Percentiles rank a stretch among this genome's conserved stretches.
phyloP scores from a whole-genome alignment of 1,284 basidiomycete genomes.

The Schizopora paradoxa region DNA sequence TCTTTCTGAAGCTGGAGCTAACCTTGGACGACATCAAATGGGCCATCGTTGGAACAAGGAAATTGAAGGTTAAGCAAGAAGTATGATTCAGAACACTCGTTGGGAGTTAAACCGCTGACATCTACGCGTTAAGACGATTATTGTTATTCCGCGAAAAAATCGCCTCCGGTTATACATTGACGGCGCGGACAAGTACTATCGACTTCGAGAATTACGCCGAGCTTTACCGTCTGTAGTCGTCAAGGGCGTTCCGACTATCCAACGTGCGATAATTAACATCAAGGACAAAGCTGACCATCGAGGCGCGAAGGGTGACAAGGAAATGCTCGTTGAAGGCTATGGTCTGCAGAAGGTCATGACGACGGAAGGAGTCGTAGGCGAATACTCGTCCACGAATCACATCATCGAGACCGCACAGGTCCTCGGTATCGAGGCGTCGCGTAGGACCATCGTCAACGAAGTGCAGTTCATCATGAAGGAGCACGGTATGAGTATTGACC shows the following conservation, averaged over 20 bases:
- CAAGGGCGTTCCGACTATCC: slow-evolving; percentile 85
- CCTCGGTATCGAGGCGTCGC: slow-evolving; percentile 95
- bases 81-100: slow-evolving; percentile 31
- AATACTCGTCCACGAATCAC: slow-evolving; percentile 93
- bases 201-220: slow-evolving; percentile 80
- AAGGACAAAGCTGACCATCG: slow-evolving; percentile 74
- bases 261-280: slow-evolving; percentile 90
- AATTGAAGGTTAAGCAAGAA: slow-evolving; percentile 90
- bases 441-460: slow-evolving; percentile 93
- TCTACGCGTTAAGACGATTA: slow-evolving; percentile 51
- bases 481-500: slow-evolving; percentile 98
- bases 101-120: background rate
- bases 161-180: slow-evolving; percentile 86
- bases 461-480: slow-evolving; percentile 97
- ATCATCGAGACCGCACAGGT: slow-evolving; percentile 95
- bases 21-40: slow-evolving; percentile 91
- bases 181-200: slow-evolving; percentile 83
- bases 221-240: slow-evolving; percentile 81
- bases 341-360: slow-evolving; percentile 98
- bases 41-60: slow-evolving; percentile 83
- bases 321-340: slow-evolving; percentile 92
- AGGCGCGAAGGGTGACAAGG: slow-evolving; percentile 79
- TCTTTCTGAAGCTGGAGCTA: slow-evolving; percentile 71
- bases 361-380: slow-evolving; percentile 94
- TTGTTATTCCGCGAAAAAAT: slow-evolving; percentile 68